Evolutionary conservation across 2,329 filamentous ascomycete genomes (phyloP).

Genomic region (Septoria petroselini): DNA sequence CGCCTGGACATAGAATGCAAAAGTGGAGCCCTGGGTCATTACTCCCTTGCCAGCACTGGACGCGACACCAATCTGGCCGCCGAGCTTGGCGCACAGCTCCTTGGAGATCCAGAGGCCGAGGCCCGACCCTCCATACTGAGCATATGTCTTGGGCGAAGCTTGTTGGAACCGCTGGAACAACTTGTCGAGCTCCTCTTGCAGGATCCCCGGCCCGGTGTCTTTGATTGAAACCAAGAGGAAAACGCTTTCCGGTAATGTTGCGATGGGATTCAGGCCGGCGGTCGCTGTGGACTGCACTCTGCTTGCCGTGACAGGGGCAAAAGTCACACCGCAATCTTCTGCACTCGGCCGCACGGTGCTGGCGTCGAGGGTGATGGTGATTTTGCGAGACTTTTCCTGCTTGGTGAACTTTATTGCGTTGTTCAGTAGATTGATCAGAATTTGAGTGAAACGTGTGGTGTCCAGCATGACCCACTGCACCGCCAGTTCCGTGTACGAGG

Average conservation of each 20-base stretch:
- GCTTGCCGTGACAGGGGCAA: neutral
- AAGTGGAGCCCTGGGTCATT: slow-evolving; percentile 59
- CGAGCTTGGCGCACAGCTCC: slow-evolving; percentile 64
- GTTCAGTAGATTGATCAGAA: slow-evolving; percentile 31
- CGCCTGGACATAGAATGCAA: slow-evolving; percentile 63
- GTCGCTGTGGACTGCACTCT: too few species aligned
- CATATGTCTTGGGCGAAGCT: slow-evolving; percentile 65
- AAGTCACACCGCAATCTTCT: slow-evolving; percentile 4
- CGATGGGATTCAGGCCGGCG: neutral
- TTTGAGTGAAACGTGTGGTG: slow-evolving; percentile 25
- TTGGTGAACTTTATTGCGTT: slow-evolving; percentile 33
- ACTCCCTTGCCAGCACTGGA: slow-evolving; percentile 38
- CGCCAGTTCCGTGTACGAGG: slow-evolving; percentile 17
- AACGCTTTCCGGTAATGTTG: slow-evolving; percentile 31
- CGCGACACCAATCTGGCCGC: slow-evolving; percentile 64
- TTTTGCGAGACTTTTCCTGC: slow-evolving; percentile 31
- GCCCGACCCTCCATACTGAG: slow-evolving; percentile 67
- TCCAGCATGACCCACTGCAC: slow-evolving; percentile 25
- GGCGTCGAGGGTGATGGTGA: slow-evolving; percentile 33
- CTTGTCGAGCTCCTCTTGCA: slow-evolving; percentile 64
- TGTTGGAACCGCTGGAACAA: slow-evolving; percentile 76
- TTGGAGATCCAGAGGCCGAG: slow-evolving; percentile 67
- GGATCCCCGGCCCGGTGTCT: slow-evolving; percentile 67
- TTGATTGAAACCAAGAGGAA: slow-evolving; percentile 69
- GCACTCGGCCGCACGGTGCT: slow-evolving; percentile 4